Conservation (phyloP, 257 asterid species). For the Lantana camara region DNA sequence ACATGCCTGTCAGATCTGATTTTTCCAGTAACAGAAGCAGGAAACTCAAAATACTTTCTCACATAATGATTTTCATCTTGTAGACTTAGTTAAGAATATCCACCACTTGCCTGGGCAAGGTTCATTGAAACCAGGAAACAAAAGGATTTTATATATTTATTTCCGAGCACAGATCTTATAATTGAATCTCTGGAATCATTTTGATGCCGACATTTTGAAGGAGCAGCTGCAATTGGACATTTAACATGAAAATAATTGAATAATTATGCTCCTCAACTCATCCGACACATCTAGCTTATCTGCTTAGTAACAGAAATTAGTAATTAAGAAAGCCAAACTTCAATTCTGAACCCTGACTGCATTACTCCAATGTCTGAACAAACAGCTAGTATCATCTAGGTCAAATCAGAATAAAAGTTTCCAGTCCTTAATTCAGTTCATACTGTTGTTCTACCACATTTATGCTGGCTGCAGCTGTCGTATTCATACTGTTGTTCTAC, state of each 20-base stretch:
- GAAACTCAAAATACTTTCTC: too few species aligned
- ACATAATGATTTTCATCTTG: slow-evolving; percentile 1
- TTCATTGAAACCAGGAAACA: not conserved
- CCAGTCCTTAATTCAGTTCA: not conserved
- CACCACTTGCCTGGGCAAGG: not conserved
- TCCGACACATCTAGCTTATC: slow-evolving; percentile 2
- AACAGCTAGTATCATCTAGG: not conserved
- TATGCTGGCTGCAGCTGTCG: too few species aligned
- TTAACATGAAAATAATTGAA: not conserved
- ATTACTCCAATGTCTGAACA: not conserved
- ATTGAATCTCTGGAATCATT: slow-evolving; percentile 6
- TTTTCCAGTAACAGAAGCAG: not conserved
- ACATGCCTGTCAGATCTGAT: not conserved
- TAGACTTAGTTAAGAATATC: not conserved
- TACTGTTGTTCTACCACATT: not conserved
- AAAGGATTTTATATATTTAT: not conserved
- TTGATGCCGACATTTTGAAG: not conserved
- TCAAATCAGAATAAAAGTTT: not conserved
- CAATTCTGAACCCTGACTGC: too few species aligned
- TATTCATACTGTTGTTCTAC: too few species aligned
- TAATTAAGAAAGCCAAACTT: slow-evolving; percentile 16
- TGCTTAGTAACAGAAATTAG: not conserved
- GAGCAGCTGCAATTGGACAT: slow-evolving; percentile 6
- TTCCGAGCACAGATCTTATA: not conserved
- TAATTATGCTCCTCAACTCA: not conserved